Base-by-base conservation (phyloP, 805 yeast genomes). In the Barnettozyma siamensis region DNA sequence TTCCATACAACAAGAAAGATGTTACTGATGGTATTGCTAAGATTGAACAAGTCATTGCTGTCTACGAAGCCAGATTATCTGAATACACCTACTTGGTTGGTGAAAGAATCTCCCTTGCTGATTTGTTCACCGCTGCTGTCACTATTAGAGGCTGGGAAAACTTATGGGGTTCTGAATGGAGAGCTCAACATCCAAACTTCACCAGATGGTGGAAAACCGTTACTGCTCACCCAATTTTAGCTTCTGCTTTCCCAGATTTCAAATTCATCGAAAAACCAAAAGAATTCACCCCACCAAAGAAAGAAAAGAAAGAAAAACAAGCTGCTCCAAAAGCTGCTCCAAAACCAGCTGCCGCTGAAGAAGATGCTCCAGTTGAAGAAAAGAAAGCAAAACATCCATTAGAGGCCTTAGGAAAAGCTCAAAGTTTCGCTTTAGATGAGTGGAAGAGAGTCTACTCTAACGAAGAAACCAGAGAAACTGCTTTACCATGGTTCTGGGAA, bases 401-500 rank as follows among this genome's bases (percentile, higher is more conserved):
- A 65, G 94, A 79, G 65, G 70, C 73, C 45, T 78, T 91, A 51
- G 94, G 93, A 58, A 83, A 77, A 63, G 65, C 87, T 47, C 59
- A 82, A 48, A 70, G 73, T 55, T 70, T 80, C 56, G 69, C 78
- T 47, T 59, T 91, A 50, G 97, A 91, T 63, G 93, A 87, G 69
- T 89, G 96, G 94, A 93, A 93, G 80, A 84, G 96, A 74, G 70
- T 71, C 53, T 91, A 93, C 83, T 88, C 97, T 51, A 93, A 91
- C 78, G 91, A 88, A 72, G 98, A 93, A 60, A 91, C 98, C 64
- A 86, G 97, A 72, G 82, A 79, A 64, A 80, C 69, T 54, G 95
- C 97, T 53, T 75, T 91, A 56, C 98, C 98, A 65, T 93, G 91
- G 89, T 93, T 91, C 89, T 93, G 96, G 96, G 84, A 83, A 66